Conservation (phyloP, 257 asterid genomes). For the Jacaranda mimosifolia region DNA sequence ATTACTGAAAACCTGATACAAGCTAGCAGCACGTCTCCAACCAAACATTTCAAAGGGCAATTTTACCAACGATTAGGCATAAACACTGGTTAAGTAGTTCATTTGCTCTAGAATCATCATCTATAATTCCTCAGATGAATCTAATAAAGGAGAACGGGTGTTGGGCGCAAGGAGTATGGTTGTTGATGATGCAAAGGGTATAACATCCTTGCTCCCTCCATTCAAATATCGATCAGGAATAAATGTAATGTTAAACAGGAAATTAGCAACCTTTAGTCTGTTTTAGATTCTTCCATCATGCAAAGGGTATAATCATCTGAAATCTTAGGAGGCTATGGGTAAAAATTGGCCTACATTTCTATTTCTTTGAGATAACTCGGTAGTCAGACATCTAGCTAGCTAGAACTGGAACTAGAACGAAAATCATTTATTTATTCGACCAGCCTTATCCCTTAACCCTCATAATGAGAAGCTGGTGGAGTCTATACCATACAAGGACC, state of each 20-base stretch:
- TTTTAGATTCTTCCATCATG: neutral
- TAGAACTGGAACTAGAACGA: too few species aligned
- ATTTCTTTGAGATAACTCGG: slow-evolving; percentile 14
- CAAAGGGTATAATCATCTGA: slow-evolving; percentile 22
- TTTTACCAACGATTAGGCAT: neutral
- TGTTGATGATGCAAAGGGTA: slow-evolving; percentile 2
- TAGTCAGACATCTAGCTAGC: too few species aligned
- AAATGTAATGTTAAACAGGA: neutral
- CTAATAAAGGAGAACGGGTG: slow-evolving; percentile 1
- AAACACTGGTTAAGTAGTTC: neutral
- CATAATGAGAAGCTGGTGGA: too few species aligned
- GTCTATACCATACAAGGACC: too few species aligned
- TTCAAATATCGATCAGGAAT: neutral
- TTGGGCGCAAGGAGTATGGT: neutral
- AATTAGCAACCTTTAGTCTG: slow-evolving; percentile 1
- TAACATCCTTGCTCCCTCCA: slow-evolving; percentile 17
- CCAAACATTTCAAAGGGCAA: slow-evolving; percentile 7
- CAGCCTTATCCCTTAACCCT: too few species aligned
- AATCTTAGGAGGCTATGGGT: slow-evolving; percentile 1
- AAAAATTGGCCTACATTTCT: neutral
- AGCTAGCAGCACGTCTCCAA: slow-evolving; percentile 14
- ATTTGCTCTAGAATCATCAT: slow-evolving; percentile 1
- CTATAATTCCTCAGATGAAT: slow-evolving; percentile 9
- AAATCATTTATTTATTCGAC: too few species aligned
- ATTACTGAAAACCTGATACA: neutral